Percentiles rank a stretch among this genome's conserved stretches.
phyloP scores from a whole-genome alignment of 2,329 filamentous ascomycete genomes.

The Xylariaceae sp. region DNA sequence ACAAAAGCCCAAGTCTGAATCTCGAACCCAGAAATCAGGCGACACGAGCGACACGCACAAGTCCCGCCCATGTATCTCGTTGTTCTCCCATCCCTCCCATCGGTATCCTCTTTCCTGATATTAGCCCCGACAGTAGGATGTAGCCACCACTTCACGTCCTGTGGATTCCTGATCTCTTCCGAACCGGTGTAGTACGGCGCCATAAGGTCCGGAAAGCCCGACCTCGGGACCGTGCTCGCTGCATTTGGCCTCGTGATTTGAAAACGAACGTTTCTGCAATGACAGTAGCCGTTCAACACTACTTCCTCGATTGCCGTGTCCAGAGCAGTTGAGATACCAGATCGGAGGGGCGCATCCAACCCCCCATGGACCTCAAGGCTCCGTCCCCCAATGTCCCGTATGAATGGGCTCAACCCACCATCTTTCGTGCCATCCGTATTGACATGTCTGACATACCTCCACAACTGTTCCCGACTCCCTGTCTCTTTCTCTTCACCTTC shows the following conservation, averaged over 20 bases:
- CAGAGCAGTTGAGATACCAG: constrained; percentile 5
- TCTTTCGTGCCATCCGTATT: constrained; percentile 33
- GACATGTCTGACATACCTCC: constrained; percentile 19
- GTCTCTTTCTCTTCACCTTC: not conserved
- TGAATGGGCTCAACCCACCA: constrained; percentile 35
- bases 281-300: constrained; percentile 43
- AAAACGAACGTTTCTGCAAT: constrained; percentile 54
- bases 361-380: constrained; percentile 3
- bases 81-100: constrained; percentile 31
- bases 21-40: constrained; percentile 57
- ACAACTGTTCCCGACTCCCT: constrained; percentile 1
- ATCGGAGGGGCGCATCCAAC: not conserved
- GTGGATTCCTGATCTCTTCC: constrained; percentile 37
- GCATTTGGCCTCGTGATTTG: constrained; percentile 52
- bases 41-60: constrained; percentile 61
- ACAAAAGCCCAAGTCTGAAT: constrained; percentile 65
- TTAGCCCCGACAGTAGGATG: constrained; percentile 23
- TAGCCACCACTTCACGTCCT: constrained; percentile 59
- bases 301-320: constrained; percentile 7
- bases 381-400: constrained; percentile 13
- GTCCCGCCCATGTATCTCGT: constrained; percentile 51
- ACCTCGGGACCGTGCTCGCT: constrained; percentile 40
- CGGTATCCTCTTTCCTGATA: not conserved
- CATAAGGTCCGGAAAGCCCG: constrained; percentile 51
- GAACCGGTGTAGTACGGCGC: constrained; percentile 41